These are phyloP conservation scores for Trebouxia gelatinosa DNA, from an alignment of 163 green algal genomes.

Conservation along the genomic window DNA sequence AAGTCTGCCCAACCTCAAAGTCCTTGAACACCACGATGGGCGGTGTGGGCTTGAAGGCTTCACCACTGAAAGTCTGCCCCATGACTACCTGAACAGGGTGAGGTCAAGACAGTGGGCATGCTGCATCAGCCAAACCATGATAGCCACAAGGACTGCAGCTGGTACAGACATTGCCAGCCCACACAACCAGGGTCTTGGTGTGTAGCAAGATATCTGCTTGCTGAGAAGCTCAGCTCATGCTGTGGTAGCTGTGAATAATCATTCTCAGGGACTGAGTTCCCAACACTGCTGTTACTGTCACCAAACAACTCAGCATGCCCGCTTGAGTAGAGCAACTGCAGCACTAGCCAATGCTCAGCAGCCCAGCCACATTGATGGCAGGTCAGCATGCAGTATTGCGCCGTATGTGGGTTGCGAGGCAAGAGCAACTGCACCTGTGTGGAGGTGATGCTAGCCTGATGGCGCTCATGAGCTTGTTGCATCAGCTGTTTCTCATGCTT, in stretches of 20 bases:
- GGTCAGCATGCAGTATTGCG: background rate
- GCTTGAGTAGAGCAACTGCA: background rate
- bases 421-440: slow-evolving; percentile 35
- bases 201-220: background rate
- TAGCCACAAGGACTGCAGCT: background rate
- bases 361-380: background rate
- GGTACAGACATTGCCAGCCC: too few relatives aligned
- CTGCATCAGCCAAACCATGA: background rate
- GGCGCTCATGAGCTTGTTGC: slow-evolving; percentile 46
- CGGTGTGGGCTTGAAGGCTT: slow-evolving; percentile 64
- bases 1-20: slow-evolving; percentile 58
- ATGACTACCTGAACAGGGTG: slow-evolving; percentile 43
- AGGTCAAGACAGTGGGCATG: too few relatives aligned
- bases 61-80: slow-evolving; percentile 53
- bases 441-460: slow-evolving; percentile 47
- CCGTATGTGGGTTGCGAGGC: background rate
- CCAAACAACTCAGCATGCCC: background rate
- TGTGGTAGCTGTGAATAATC: background rate
- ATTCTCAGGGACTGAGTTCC: background rate
- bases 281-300: background rate
- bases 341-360: background rate
- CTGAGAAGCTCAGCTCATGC: background rate
- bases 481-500: slow-evolving; percentile 53
- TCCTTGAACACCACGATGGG: slow-evolving; percentile 61
- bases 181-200: background rate